Conservation (phyloP, 2,329 filamentous ascomycete genomes). For the Cordyceps fumosorosea region DNA sequence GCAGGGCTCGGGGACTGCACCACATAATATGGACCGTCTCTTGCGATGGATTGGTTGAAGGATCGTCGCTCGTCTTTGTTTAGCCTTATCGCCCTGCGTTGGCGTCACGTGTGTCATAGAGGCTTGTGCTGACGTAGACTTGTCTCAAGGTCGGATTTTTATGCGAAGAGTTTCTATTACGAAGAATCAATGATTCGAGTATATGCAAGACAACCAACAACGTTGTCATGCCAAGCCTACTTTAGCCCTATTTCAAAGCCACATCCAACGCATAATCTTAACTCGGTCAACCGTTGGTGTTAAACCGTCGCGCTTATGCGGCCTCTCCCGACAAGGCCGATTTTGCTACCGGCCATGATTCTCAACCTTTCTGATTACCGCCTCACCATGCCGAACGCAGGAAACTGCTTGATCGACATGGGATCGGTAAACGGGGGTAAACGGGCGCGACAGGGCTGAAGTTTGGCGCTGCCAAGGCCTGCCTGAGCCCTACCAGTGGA, state of each 20-base stretch:
- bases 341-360: neutral
- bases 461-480: neutral
- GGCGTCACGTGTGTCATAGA: neutral
- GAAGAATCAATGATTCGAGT: neutral
- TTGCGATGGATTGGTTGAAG: neutral
- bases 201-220: neutral
- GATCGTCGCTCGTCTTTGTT: neutral
- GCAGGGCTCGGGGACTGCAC: neutral
- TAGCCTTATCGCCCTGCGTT: neutral
- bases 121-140: conserved; percentile 5
- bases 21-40: neutral
- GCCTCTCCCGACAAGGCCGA: too few species aligned
- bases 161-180: neutral
- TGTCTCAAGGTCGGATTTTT: neutral
- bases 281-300: neutral
- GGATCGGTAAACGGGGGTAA: neutral
- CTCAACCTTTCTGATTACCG: too few species aligned
- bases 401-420: neutral
- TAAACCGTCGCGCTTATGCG: too few species aligned
- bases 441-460: neutral
- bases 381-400: too few species aligned
- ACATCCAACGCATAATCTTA: neutral
- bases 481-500: conserved; percentile 1
- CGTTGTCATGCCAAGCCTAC: neutral
- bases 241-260: neutral